phyloP scores from a whole-genome alignment of 78 protist genomes.

The Dictyostelium capitatum region DNA sequence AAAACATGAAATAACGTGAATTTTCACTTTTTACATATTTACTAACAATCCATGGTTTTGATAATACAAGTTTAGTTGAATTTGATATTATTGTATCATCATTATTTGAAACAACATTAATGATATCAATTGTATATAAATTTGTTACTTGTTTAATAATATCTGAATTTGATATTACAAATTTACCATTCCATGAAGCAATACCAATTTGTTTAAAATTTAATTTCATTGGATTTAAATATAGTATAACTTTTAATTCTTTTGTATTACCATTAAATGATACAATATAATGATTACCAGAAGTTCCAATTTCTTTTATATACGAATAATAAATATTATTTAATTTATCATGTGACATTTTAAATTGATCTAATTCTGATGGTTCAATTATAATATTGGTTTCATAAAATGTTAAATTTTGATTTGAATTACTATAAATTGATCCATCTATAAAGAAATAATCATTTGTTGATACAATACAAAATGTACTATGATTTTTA shows the following conservation, averaged over 20 bases:
- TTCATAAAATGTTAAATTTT: neutral
- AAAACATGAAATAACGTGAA: neutral
- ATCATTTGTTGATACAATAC: neutral
- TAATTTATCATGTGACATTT: constrained; percentile 1
- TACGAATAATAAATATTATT: neutral
- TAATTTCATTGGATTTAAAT: neutral
- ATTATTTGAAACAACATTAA: neutral
- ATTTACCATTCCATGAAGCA: neutral
- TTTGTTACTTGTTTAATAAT: neutral
- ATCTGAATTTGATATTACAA: neutral
- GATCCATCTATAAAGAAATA: neutral
- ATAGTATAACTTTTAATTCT: neutral
- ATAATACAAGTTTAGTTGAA: neutral
- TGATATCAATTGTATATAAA: neutral
- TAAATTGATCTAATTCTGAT: neutral
- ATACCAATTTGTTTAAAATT: neutral
- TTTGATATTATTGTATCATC: neutral
- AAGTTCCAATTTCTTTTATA: neutral
- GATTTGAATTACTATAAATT: neutral
- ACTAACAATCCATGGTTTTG: neutral
- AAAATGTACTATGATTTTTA: neutral
- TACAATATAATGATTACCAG: neutral
- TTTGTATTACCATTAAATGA: neutral
- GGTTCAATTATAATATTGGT: neutral
- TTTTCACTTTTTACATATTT: neutral